phyloP scores from a whole-genome alignment of 805 yeast species.

The Zygosaccharomyces gambellarensis region DNA sequence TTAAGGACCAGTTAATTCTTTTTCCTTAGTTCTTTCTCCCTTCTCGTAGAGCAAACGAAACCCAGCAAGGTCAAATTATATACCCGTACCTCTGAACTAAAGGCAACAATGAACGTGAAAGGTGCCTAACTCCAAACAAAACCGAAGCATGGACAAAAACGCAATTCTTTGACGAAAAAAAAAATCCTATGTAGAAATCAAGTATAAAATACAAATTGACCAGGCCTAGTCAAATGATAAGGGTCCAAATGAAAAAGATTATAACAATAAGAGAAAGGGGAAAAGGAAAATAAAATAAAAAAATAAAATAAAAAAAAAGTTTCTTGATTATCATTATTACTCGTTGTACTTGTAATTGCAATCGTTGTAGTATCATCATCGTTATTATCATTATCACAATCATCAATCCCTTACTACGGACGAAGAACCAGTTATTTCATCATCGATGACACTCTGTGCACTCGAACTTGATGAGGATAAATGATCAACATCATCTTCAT shows the following conservation, averaged over 20 bases:
- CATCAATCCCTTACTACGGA: neutral
- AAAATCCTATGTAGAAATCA: slow-evolving; percentile 1
- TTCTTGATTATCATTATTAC: neutral
- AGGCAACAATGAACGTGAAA: neutral
- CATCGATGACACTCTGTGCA: slow-evolving; percentile 24
- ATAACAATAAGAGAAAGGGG: no score
- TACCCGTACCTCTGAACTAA: neutral
- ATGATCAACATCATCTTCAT: slow-evolving; percentile 19
- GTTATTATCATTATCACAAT: no score
- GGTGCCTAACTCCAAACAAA: neutral
- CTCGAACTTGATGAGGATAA: slow-evolving; percentile 16
- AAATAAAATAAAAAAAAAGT: neutral
- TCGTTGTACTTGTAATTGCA: neutral
- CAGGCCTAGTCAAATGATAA: neutral
- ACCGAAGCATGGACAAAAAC: neutral
- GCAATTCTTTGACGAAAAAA: slow-evolving; percentile 2
- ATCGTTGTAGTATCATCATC: neutral
- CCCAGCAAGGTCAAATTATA: neutral
- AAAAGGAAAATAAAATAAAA: neutral
- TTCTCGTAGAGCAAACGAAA: neutral
- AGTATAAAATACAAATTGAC: slow-evolving; percentile 5
- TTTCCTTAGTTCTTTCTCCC: neutral
- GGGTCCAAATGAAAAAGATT: neutral
- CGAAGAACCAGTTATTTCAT: slow-evolving; percentile 12
- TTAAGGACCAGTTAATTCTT: neutral